These are phyloP conservation scores for Phytophthora fragariae DNA, from an alignment of 352 stramenopile species.

Conservation along the genomic window DNA sequence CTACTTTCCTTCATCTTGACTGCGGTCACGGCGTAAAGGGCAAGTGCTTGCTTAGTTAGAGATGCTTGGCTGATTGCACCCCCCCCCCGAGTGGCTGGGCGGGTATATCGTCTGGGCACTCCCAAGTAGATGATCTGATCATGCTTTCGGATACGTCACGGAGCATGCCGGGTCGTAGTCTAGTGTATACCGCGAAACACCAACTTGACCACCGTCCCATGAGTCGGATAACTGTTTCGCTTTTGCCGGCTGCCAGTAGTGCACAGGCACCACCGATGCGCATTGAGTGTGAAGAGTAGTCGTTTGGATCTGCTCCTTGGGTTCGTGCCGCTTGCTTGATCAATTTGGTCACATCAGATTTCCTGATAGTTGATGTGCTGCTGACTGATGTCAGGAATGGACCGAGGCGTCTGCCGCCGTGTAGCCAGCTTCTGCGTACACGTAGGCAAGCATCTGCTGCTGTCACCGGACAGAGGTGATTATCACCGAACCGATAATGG, in stretches of 20 bases:
- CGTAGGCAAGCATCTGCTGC: constrained; percentile 2
- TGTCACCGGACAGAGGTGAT: constrained; percentile 12
- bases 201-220: constrained; percentile 39
- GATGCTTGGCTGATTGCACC: not conserved
- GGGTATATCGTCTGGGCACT: constrained; percentile 9
- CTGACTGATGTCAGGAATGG: constrained; percentile 4
- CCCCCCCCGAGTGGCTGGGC: not conserved
- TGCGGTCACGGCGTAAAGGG: not conserved
- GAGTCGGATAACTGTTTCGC: constrained; percentile 33
- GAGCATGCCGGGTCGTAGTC: not conserved
- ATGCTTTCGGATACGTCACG: constrained; percentile 21
- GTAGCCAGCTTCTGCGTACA: not conserved
- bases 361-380: not conserved
- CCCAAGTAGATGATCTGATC: constrained; percentile 32
- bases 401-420: not conserved
- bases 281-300: constrained; percentile 16
- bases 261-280: constrained; percentile 30
- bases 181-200: constrained; percentile 2
- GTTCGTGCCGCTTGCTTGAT: constrained; percentile 30
- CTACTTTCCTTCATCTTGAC: not conserved
- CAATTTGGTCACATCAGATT: constrained; percentile 5
- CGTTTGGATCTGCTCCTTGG: not conserved
- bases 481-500: constrained; percentile 20
- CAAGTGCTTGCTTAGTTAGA: not conserved
- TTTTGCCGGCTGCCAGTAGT: constrained; percentile 34